Evolutionary conservation across 2,329 filamentous ascomycete genomes (phyloP).

Genomic region (Raffaelea albimanens): DNA sequence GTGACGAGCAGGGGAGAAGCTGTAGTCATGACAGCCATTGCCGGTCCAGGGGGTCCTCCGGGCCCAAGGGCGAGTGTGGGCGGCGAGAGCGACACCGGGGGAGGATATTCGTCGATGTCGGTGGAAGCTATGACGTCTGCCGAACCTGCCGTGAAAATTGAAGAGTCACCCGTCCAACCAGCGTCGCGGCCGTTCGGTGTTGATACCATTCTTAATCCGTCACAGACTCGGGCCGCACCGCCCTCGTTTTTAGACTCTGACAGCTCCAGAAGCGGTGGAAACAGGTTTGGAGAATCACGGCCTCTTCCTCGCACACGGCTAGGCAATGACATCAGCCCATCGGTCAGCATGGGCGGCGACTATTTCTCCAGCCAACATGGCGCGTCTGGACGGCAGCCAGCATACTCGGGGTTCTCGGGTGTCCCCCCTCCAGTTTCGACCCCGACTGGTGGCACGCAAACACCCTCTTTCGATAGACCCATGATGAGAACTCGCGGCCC

Average conservation of each 20-base stretch:
- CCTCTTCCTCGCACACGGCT: slow-evolving; percentile 12
- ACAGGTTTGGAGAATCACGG: slow-evolving; percentile 2
- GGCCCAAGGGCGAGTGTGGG: too few species aligned
- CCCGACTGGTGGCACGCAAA: too few species aligned
- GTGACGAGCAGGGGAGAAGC: slow-evolving; percentile 3
- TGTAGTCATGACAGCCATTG: not conserved
- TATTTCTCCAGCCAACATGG: not conserved
- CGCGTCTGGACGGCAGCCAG: not conserved
- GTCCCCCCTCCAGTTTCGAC: too few species aligned
- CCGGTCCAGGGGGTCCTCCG: too few species aligned
- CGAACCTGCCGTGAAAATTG: slow-evolving; percentile 9
- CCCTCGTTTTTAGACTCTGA: slow-evolving; percentile 4
- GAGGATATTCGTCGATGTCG: not conserved
- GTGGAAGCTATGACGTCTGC: not conserved
- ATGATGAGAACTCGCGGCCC: slow-evolving; percentile 2
- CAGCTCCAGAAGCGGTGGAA: not conserved
- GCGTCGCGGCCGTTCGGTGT: slow-evolving; percentile 27
- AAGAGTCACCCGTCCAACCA: slow-evolving; percentile 15
- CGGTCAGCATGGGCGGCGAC: slow-evolving; percentile 14
- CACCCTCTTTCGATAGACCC: not conserved
- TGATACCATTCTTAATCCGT: slow-evolving; percentile 35
- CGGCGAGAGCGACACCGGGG: too few species aligned
- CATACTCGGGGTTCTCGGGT: too few species aligned
- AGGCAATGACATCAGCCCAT: slow-evolving; percentile 5
- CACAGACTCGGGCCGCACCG: slow-evolving; percentile 19